phyloP scores from a whole-genome alignment of 2,329 filamentous ascomycete genomes.

The Exophiala phaeomuriformis region DNA sequence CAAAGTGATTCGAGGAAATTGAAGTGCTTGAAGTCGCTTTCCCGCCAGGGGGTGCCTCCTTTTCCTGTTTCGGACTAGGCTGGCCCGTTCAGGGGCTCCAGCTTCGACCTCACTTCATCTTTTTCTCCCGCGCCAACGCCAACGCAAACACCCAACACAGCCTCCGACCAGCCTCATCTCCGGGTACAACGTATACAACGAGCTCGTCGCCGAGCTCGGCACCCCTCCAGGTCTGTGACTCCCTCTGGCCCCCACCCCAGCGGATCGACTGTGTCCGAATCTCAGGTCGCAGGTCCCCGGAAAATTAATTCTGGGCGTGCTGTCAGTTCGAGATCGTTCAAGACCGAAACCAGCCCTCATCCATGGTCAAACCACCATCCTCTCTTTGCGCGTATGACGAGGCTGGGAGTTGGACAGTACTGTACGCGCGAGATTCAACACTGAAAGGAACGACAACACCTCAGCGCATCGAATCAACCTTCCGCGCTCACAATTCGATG shows the following conservation, averaged over 20 bases:
- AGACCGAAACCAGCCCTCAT: too few species aligned
- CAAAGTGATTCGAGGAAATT: background rate
- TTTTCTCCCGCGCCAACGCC: background rate
- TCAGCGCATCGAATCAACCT: too few species aligned
- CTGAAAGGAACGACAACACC: too few species aligned
- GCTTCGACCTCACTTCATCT: background rate
- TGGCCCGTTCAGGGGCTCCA: slow-evolving; percentile 9
- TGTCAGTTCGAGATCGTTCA: too few species aligned
- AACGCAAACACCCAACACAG: background rate
- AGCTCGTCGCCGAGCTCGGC: background rate
- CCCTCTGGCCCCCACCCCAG: background rate
- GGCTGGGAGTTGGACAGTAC: too few species aligned
- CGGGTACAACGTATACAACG: background rate
- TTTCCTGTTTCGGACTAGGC: slow-evolving; percentile 9
- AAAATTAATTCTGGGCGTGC: too few species aligned
- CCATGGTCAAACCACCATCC: too few species aligned
- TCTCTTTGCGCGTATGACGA: too few species aligned
- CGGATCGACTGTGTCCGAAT: too few species aligned
- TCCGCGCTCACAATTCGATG: too few species aligned
- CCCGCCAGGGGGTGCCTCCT: slow-evolving; percentile 4
- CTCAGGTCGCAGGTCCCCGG: too few species aligned
- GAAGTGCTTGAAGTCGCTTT: background rate
- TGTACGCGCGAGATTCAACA: too few species aligned
- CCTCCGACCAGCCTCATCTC: background rate
- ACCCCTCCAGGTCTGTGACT: slow-evolving; percentile 8